phyloP scores from a whole-genome alignment of 2,329 filamentous ascomycete genomes.

The Nannizziopsis barbatae region DNA sequence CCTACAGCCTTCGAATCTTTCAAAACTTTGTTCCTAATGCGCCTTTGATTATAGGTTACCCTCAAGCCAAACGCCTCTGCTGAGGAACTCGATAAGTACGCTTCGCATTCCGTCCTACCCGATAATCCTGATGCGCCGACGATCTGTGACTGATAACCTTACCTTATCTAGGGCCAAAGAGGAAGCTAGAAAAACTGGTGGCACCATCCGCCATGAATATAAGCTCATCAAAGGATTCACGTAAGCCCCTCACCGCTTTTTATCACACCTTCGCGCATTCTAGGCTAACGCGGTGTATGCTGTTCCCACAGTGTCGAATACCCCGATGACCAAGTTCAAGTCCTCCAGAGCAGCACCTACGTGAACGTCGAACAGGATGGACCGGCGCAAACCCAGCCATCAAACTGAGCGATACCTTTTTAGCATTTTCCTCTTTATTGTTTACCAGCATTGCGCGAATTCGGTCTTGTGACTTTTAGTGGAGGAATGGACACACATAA shows the following conservation, averaged over 20 bases:
- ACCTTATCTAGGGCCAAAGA: conserved; percentile 56
- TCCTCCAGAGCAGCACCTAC: conserved; percentile 58
- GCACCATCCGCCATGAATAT: conserved; percentile 74
- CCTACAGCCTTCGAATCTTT: neutral
- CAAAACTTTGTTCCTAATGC: neutral
- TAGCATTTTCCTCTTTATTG: neutral
- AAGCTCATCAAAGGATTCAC: conserved; percentile 83
- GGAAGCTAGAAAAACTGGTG: conserved; percentile 61
- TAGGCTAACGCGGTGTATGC: neutral
- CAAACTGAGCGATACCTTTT: neutral
- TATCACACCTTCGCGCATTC: neutral
- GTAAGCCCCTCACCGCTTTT: conserved; percentile 39
- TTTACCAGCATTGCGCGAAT: neutral
- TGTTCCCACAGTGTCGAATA: conserved; percentile 54
- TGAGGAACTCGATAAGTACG: conserved; percentile 58
- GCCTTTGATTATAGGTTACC: conserved; percentile 51
- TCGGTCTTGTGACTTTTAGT: neutral
- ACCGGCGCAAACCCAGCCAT: conserved; percentile 54
- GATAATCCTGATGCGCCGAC: neutral
- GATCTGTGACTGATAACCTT: neutral
- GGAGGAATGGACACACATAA: neutral
- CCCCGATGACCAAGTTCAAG: conserved; percentile 53
- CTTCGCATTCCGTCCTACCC: neutral
- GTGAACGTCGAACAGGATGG: conserved; percentile 69
- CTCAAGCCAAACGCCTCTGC: conserved; percentile 58